phyloP scores from a whole-genome alignment of 1,139 yeast genomes.

The Blastobotrys persicus region DNA sequence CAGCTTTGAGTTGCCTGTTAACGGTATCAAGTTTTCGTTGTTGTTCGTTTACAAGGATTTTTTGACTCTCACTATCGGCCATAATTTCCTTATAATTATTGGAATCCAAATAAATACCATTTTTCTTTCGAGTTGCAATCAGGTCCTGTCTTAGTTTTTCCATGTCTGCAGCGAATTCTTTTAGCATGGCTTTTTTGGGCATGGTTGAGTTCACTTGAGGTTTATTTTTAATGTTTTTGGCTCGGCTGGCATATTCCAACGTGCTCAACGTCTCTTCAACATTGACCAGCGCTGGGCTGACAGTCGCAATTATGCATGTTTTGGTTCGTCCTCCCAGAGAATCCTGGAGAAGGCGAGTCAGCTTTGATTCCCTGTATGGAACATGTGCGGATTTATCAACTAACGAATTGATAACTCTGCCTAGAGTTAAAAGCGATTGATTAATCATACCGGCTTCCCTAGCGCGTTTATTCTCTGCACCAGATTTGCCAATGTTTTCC shows the following conservation, averaged over 20 bases:
- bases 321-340: conserved; percentile 82
- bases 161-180: conserved; percentile 47
- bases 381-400: conserved; percentile 63
- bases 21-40: conserved; percentile 45
- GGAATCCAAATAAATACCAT: conserved; percentile 63
- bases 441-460: conserved; percentile 88
- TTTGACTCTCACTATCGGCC: conserved; percentile 49
- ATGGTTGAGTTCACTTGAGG: conserved; percentile 61
- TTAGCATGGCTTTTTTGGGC: conserved; percentile 45
- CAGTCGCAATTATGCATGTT: conserved; percentile 76
- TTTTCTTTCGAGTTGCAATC: conserved; percentile 53
- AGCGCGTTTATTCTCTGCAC: conserved; percentile 75
- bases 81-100: conserved; percentile 49
- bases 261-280: conserved; percentile 81
- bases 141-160: conserved; percentile 56
- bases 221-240: conserved; percentile 67
- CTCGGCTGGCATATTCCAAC: conserved; percentile 79
- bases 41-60: conserved; percentile 47
- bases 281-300: conserved; percentile 74
- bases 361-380: conserved; percentile 83
- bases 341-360: conserved; percentile 75
- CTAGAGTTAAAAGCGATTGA: conserved; percentile 76
- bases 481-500: conserved; percentile 75
- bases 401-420: conserved; percentile 76
- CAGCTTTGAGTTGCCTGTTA: conserved; percentile 43